phyloP scores from a whole-genome alignment of 148 eudicot genomes.

The Selenicereus undatus region DNA sequence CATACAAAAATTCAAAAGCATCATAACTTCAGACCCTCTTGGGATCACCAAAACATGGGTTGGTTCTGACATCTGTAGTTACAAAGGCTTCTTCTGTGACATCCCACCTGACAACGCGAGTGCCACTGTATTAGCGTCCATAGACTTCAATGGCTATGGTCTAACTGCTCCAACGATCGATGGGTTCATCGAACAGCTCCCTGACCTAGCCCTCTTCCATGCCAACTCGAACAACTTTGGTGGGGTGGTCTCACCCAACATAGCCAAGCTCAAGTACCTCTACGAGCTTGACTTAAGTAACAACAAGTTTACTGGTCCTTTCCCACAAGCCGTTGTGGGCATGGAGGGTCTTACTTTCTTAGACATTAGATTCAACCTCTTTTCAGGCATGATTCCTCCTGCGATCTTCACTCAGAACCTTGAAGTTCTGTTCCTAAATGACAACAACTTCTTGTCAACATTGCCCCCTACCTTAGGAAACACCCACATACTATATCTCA shows the following conservation, averaged over 20 bases:
- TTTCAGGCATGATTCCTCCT: slow-evolving; percentile 71
- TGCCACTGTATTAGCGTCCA: slow-evolving; percentile 59
- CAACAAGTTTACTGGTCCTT: slow-evolving; percentile 68
- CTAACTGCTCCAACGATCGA: slow-evolving; percentile 50
- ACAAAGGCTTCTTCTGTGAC: slow-evolving; percentile 71
- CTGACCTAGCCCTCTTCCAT: slow-evolving; percentile 72
- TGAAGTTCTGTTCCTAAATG: slow-evolving; percentile 38
- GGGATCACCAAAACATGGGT: slow-evolving; percentile 68
- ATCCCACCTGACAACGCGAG: slow-evolving; percentile 59
- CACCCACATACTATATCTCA: slow-evolving; percentile 35
- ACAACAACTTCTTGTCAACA: slow-evolving; percentile 32
- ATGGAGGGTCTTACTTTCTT: slow-evolving; percentile 50
- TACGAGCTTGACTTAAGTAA: slow-evolving; percentile 88
- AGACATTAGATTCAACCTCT: slow-evolving; percentile 70
- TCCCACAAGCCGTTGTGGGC: slow-evolving; percentile 56
- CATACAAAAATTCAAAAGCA: slow-evolving; percentile 60
- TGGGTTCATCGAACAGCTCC: slow-evolving; percentile 75
- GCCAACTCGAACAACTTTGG: slow-evolving; percentile 76
- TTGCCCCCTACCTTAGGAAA: slow-evolving; percentile 26
- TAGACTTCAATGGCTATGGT: slow-evolving; percentile 79
- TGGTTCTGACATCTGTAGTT: slow-evolving; percentile 63
- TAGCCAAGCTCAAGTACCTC: slow-evolving; percentile 58
- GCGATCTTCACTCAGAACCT: slow-evolving; percentile 54
- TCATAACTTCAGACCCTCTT: slow-evolving; percentile 63
- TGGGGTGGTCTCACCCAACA: slow-evolving; percentile 48